Base-by-base conservation (phyloP, 345 rosid genomes). In the Gossypium ekmanianum region DNA sequence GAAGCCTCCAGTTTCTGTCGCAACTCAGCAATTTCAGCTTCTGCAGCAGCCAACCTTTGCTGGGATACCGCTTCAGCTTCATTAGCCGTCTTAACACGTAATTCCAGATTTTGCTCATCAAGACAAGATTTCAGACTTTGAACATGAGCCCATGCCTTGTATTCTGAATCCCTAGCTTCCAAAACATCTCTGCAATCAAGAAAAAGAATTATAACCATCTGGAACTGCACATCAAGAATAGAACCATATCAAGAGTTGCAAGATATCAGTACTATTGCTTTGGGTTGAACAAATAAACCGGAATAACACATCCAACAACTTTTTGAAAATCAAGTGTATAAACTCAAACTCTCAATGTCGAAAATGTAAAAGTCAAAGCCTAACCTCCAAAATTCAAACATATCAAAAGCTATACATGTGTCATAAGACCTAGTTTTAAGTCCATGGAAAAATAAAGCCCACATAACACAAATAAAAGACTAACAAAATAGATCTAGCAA, bases 51-150 rank as follows among this genome's bases (percentile, higher is more conserved):
- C 78, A 96, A 85, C 85, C 78, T 87, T 80, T 93, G 98, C 79
- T 96, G 99, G 71, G 99, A 91, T 67, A 83, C 75, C 52, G 99
- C 98, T 82, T 96, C 99, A 65, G 97, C 98, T 87, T 93, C 97
- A 82, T 89, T 96, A 74, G 99, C 97, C 39, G 85, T 87, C 89
- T 96, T 96, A 52, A 96, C 99, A 10, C 94, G 92, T 73, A 86
- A 79, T 83, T 96, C 99, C 74, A 96, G 81, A 74, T 77, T 84
- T 78, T 87, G 94, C 84, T 96, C 99, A 85, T 96, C 97, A 80
- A 96, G 91, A 62, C 89, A 86, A 67, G 88, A 86, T 78, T 90
- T 87, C 78, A 96, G 81, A 75, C 88, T 89, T 79, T 89, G 88
- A 75, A 96, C 92, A 71, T 78, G 84, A 79, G 97, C 94, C 97